Percentiles rank a stretch among this genome's conserved stretches.
These are phyloP conservation scores for Proliferodiscus dingleyae DNA, from an alignment of 2,329 filamentous ascomycete species.

Conservation along the genomic window DNA sequence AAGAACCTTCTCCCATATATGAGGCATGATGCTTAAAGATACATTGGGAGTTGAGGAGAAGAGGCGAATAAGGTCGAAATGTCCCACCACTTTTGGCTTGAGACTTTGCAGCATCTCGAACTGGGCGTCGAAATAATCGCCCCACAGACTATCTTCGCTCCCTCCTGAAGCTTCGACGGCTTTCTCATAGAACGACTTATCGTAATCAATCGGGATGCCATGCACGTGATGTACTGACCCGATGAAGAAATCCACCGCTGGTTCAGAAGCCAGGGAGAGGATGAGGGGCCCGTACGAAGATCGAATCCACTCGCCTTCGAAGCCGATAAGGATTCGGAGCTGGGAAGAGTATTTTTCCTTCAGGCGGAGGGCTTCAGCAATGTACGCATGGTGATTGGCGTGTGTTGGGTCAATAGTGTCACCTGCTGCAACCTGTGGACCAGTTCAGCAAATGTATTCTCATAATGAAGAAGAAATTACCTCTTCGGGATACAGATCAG, in stretches of 20 bases:
- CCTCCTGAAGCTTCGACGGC: conserved; percentile 39
- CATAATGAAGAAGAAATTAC: conserved; percentile 35
- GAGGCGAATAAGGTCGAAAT: conserved; percentile 88
- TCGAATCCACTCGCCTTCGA: conserved; percentile 91
- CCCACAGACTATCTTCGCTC: conserved; percentile 69
- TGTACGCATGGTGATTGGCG: conserved; percentile 64
- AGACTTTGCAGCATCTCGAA: conserved; percentile 70
- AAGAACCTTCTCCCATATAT: conserved; percentile 68
- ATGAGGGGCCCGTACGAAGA: conserved; percentile 56
- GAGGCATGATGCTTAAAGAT: conserved; percentile 50
- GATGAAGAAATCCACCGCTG: conserved; percentile 81
- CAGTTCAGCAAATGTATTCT: conserved; percentile 5
- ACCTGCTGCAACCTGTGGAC: conserved; percentile 42
- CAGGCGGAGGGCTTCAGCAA: conserved; percentile 69
- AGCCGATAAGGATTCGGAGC: conserved; percentile 80
- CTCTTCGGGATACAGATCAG: conserved; percentile 92
- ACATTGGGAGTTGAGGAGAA: conserved; percentile 65
- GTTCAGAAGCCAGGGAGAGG: conserved; percentile 49
- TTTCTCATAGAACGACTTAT: conserved; percentile 57
- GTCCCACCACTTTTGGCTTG: conserved; percentile 75
- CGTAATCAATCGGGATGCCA: conserved; percentile 84
- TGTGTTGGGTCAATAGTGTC: conserved; percentile 42
- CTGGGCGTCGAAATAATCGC: conserved; percentile 86
- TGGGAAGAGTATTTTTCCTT: conserved; percentile 62
- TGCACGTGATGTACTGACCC: conserved; percentile 90